Conservation (phyloP, 208 protist species). For the Leishmania braziliensis region DNA sequence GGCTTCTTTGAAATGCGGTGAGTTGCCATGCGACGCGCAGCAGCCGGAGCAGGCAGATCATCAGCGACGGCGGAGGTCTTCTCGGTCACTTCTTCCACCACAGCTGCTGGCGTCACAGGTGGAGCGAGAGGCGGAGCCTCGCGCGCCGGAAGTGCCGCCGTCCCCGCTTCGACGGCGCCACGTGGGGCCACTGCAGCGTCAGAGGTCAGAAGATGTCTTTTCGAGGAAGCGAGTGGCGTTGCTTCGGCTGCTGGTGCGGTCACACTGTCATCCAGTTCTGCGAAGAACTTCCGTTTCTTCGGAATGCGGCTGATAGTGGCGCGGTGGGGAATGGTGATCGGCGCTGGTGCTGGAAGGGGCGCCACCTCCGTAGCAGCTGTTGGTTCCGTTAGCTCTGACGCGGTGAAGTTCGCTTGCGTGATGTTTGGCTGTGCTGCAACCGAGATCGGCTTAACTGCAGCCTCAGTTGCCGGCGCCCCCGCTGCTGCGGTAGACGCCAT, state of each 20-base stretch:
- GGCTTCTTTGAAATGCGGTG: constrained; percentile 3
- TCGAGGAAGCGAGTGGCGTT: background rate
- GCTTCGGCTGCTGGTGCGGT: background rate
- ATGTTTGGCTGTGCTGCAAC: background rate
- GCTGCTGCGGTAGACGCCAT: background rate
- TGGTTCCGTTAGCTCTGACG: background rate
- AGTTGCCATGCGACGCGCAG: background rate
- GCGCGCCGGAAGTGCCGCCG: background rate
- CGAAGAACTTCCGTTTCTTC: constrained; percentile 25
- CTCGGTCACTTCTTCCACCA: background rate
- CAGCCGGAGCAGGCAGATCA: background rate
- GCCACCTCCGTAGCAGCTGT: background rate
- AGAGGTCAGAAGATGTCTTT: background rate
- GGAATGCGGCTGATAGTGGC: constrained; percentile 26
- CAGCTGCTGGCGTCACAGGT: background rate
- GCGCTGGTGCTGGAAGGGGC: background rate
- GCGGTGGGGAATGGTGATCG: background rate
- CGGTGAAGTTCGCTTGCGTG: background rate
- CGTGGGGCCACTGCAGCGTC: background rate
- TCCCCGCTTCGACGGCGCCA: background rate
- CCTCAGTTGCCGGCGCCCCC: background rate
- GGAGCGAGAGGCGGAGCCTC: background rate
- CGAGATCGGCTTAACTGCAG: background rate
- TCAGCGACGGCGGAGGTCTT: background rate
- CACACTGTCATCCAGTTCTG: constrained; percentile 11